Percentiles rank a stretch among this genome's conserved stretches.
phyloP scores from a whole-genome alignment of 345 rosid species.

The Schrenkiella parvula region DNA sequence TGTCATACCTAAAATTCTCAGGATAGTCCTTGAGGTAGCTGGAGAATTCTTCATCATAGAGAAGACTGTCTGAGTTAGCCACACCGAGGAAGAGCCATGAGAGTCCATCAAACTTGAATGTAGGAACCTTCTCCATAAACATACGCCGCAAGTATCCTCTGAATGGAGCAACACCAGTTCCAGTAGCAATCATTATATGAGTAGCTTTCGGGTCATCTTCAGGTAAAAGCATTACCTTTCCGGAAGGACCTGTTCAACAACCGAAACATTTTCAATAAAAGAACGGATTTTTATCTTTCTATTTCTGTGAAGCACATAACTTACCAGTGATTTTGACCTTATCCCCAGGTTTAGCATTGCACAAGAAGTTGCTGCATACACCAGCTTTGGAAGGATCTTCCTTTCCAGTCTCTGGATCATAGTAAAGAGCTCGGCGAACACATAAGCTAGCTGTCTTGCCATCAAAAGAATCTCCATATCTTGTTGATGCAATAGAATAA shows the following conservation, averaged over 20 bases:
- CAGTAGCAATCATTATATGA: constrained; percentile 97
- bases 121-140: constrained; percentile 89
- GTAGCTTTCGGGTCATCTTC: constrained; percentile 76
- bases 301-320: not conserved
- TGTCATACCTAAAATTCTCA: constrained; percentile 75
- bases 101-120: constrained; percentile 79
- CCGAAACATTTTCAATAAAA: not conserved
- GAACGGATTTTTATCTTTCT: not conserved
- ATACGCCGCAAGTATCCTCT: constrained; percentile 93
- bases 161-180: constrained; percentile 93
- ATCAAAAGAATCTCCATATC: constrained; percentile 91
- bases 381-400: constrained; percentile 94
- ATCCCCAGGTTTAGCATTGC: constrained; percentile 92
- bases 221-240: constrained; percentile 97
- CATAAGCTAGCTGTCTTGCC: constrained; percentile 89
- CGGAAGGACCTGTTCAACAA: constrained; percentile 73
- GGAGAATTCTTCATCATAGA: constrained; percentile 82
- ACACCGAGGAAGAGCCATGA: constrained; percentile 99
- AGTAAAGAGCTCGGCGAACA: constrained; percentile 94
- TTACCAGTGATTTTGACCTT: constrained; percentile 80
- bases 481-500: constrained; percentile 89
- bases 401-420: constrained; percentile 86
- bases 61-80: constrained; percentile 92
- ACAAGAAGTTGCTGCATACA: constrained; percentile 87
- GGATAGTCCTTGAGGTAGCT: constrained; percentile 76